Conservation (phyloP, 192 early-diverging fungal species). For the Backusella australiensis region DNA sequence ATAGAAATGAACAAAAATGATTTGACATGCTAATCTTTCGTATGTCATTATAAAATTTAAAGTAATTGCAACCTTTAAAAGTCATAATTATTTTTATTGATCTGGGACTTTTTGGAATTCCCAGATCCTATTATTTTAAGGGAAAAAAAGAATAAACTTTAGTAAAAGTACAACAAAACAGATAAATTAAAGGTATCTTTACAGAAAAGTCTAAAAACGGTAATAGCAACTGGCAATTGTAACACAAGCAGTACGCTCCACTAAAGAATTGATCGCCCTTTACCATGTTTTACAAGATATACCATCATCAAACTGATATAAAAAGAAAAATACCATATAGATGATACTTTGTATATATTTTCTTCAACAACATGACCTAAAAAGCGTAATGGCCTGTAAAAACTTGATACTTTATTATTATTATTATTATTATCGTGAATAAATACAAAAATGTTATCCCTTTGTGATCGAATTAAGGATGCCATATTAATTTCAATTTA, state of each 20-base stretch:
- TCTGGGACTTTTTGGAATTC: background rate
- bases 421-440: background rate
- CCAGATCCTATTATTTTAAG: background rate
- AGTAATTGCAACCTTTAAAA: background rate
- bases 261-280: background rate
- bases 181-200: background rate
- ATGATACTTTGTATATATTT: background rate
- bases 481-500: background rate
- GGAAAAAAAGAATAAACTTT: background rate
- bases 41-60: too few relatives aligned
- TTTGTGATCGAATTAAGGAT: background rate
- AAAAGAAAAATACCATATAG: background rate
- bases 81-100: background rate
- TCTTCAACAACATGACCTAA: background rate
- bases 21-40: too few relatives aligned
- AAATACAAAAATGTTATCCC: background rate
- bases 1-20: background rate
- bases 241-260: background rate
- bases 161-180: background rate
- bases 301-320: background rate
- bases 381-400: background rate
- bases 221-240: background rate
- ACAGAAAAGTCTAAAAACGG: background rate
- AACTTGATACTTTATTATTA: background rate
- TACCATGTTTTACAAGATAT: background rate